phyloP scores from a whole-genome alignment of 164 flowering plant species.

The Aristolochia californica region DNA sequence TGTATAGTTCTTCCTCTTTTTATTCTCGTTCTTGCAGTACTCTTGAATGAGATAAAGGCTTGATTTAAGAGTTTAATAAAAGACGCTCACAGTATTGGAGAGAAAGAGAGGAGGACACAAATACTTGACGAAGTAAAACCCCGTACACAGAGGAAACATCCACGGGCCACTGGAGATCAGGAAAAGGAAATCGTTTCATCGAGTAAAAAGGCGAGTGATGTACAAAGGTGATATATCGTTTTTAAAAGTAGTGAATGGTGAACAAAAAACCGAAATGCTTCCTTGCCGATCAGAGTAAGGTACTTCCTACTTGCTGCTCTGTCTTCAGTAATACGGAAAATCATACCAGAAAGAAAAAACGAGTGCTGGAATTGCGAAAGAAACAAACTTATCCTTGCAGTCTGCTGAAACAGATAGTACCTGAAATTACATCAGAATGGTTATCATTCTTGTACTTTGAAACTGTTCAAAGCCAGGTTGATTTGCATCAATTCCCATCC shows the following conservation, averaged over 20 bases:
- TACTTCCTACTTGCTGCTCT: neutral
- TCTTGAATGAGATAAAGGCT: too few relatives aligned
- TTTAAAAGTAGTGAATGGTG: neutral
- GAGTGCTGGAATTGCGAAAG: too few relatives aligned
- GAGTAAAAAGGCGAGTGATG: neutral
- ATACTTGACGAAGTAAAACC: constrained; percentile 1
- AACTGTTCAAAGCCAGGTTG: too few relatives aligned
- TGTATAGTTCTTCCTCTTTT: too few relatives aligned
- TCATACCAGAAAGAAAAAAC: neutral
- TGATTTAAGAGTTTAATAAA: too few relatives aligned
- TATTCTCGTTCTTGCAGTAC: too few relatives aligned
- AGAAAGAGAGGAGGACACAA: neutral
- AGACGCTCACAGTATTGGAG: too few relatives aligned
- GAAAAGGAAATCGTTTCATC: neutral
- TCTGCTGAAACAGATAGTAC: too few relatives aligned
- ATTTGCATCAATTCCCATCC: neutral
- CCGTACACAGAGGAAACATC: neutral
- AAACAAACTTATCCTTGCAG: too few relatives aligned
- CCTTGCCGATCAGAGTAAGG: neutral
- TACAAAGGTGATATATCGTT: neutral
- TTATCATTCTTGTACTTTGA: too few relatives aligned
- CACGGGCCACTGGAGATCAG: neutral
- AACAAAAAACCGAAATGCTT: too few relatives aligned
- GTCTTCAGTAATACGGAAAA: neutral
- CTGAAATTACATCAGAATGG: too few relatives aligned